Base-by-base conservation (phyloP, 257 asterid species). In the Solanum acaule region DNA sequence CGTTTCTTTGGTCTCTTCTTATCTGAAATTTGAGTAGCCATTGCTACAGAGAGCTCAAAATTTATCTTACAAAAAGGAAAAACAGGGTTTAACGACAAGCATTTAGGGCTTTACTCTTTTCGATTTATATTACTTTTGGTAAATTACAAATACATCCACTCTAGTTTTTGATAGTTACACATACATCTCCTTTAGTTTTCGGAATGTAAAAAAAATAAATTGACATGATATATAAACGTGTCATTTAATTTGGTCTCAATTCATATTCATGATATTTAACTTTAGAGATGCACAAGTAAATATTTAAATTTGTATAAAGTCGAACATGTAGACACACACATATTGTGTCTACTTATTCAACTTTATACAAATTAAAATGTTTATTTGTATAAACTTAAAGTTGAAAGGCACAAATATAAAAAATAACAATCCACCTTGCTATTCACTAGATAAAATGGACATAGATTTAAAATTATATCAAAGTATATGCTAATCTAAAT, bases 11-110 rank as follows among this genome's bases (percentile, higher is more conserved):
- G 88, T 90, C 87, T 34, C 29, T 68, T 73, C 46, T 25, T 83
- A 85, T 89, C 90, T 10, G 94, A 87, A 65, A 88, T 83, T 86
- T 89, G 92, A 87, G 94, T 86, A 91, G 91, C 94, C 98, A 94
- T 94, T 76, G 68, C 10, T 35, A 81, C 7, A 29, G 4, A 44
- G n/a, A 29, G 40, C 33, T 46, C 86, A 16, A 81, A 29, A 72
- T 33, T 87, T n/a, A 7, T 46, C 9, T 22, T 34, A 56, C 46
- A 15, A 27, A 16, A 22, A 5, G 23, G 42, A 71, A 46, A 76
- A 34, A 44, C 18, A 86, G 91, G 92, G 91, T 88, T 91, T 88
- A 89, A 52, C 72, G 35, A 67, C 65, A 40, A 88, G n/a, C 59
- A 16, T 86, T 91, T 56, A 20, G 20, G 78, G 76, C 35, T 44